phyloP scores from a whole-genome alignment of 306 rosid species.

The Alnus glutinosa region DNA sequence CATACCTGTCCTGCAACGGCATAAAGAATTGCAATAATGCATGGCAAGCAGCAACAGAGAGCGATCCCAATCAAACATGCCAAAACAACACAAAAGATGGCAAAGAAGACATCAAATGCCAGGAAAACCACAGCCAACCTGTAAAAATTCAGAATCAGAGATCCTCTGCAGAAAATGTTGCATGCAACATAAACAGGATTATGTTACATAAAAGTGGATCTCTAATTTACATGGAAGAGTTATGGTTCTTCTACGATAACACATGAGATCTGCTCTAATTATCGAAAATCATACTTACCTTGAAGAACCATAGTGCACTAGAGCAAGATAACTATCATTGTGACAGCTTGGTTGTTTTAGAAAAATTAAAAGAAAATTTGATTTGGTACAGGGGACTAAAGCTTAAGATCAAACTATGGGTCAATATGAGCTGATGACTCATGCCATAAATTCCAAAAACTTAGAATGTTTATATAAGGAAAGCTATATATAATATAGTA shows the following conservation, averaged over 20 bases:
- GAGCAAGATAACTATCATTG: constrained; percentile 15
- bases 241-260: constrained; percentile 2
- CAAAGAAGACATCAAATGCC: constrained; percentile 95
- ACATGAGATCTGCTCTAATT: neutral
- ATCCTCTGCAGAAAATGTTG: constrained; percentile 7
- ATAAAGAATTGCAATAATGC: constrained; percentile 94
- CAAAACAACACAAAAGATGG: constrained; percentile 95
- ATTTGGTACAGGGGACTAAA: neutral
- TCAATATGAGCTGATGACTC: constrained; percentile 6
- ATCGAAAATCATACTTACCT: neutral
- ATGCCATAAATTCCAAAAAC: neutral
- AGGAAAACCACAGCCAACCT: constrained; percentile 96
- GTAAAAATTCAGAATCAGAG: constrained; percentile 49
- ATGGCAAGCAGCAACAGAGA: constrained; percentile 97
- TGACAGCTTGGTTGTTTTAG: constrained; percentile 4
- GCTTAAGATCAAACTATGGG: neutral
- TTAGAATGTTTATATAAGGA: neutral
- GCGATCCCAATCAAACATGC: constrained; percentile 97
- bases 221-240: neutral
- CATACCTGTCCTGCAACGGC: constrained; percentile 97
- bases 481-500: neutral
- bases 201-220: neutral
- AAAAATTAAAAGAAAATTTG: neutral
- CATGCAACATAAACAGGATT: neutral
- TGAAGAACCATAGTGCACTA: neutral